Conservation (phyloP, 176 grass and related monocot genomes). For the Avena sativa region DNA sequence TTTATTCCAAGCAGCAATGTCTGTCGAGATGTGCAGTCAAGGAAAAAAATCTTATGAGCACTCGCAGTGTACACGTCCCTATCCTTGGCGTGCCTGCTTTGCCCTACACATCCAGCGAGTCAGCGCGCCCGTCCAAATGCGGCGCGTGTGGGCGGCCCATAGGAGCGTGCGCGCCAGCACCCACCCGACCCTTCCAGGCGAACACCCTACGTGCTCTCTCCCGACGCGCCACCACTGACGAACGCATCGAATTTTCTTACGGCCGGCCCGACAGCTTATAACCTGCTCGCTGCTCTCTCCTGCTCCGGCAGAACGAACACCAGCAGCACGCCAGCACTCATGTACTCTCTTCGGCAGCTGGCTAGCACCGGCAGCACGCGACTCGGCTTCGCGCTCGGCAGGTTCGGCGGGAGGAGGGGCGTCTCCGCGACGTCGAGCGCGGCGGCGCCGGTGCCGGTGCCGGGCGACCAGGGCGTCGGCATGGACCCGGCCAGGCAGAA, state of each 20-base stretch:
- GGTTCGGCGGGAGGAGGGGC: constrained; percentile 30
- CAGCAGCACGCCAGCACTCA: background rate
- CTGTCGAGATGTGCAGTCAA: too few species aligned
- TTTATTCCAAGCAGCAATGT: too few species aligned
- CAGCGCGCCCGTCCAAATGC: too few species aligned
- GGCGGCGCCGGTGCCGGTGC: background rate
- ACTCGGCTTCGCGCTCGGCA: constrained; percentile 37
- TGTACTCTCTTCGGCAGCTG: constrained; percentile 44
- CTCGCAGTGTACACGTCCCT: background rate
- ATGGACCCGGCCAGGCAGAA: constrained; percentile 56
- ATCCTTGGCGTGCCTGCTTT: background rate
- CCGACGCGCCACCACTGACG: background rate
- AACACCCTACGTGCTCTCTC: background rate
- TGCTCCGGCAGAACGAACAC: background rate
- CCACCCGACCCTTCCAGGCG: background rate
- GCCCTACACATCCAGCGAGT: background rate
- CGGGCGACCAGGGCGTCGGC: constrained; percentile 38
- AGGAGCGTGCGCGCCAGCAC: background rate
- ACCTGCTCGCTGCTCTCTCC: background rate
- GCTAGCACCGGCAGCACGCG: constrained; percentile 23
- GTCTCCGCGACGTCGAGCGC: constrained; percentile 35
- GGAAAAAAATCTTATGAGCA: too few species aligned
- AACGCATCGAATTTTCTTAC: background rate
- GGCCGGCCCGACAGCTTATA: background rate
- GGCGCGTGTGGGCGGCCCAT: background rate